Base-by-base conservation (phyloP, 140 eudicot genomes). In the Flaveria floridana region DNA sequence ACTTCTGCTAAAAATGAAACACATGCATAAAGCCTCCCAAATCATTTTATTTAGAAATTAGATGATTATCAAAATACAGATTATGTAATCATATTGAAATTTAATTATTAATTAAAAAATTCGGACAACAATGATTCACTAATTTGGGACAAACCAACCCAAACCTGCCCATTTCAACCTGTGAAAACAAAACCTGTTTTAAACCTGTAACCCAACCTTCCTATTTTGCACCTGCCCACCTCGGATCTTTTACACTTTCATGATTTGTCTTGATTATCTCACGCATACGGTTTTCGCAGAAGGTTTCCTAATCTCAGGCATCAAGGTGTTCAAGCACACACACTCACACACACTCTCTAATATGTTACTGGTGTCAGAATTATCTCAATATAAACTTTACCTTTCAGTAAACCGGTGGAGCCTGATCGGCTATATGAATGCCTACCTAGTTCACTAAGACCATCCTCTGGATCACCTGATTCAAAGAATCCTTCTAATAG, bases 371-470 rank as follows among this genome's bases (percentile, higher is more conserved):
- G 3, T 47, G 41, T 26, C 37, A 30, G 37, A 30, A 20, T 44
- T 47, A 28, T 62, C 34, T 74, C 64, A 16, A 25, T 64, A 66
- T 75, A 14, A 46, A 48, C 19, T 34, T 69, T 12, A 18, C 30
- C 51, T 84, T 78, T 42, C 90, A 94, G 99, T 81, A 88, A 94
- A 82, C 76, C 99, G 68, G 87, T 90, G 66, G 99, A 94, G 68
- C 96, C 99, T 42, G 97, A 90, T 80, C 82, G 96, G 61, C 86
- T 94, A 68, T 86, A 90, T 68, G 97, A 90, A 76, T 88, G 99
- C 78, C 95, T 94, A 12, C 97, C 99, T 26, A 89, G 78, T 82
- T 88, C 99, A 56, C 77, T 90, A 82, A 79, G 96, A 46, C 99
- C 99, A 47, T 90, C 96, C 69, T 85, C 97, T 70, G 96, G 87